Base-by-base conservation (phyloP, 2,329 filamentous ascomycete species). In the Nigrograna mackinnonii region DNA sequence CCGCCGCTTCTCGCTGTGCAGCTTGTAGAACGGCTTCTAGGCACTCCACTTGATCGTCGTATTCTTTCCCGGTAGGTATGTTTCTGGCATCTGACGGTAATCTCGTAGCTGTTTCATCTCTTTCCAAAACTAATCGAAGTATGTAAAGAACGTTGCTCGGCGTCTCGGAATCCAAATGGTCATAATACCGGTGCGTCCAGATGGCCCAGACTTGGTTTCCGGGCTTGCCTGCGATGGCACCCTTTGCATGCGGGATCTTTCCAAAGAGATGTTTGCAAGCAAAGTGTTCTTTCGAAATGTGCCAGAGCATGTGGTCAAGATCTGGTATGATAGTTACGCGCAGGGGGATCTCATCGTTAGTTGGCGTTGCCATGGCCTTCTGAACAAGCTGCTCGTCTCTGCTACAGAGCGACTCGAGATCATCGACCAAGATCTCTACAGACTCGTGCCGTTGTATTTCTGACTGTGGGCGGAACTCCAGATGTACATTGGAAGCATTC, bases 221-320 rank as follows among this genome's bases (percentile, higher is more conserved):
- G 1, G 63, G 48, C 7, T 52, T 31, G 4, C 75, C 74, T 36
- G 82, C 80, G 2, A 89, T 73, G 2, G 86, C 88, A 12, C 90
- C 90, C 58, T 85, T 84, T 32, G 85, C 72, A 7, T 6, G 21
- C 11, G 31, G 38, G 12, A 22, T 26, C 7, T 35, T 41, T 3
- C 75, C 71, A 52, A 85, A 79, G 13, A 90, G 73, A 44, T 79
- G 75, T 38, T 79, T 73, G 13, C 78, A 79, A 60, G 90, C 84
- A 63, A 86, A 91, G 39, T 87, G 82, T 69, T 95, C 89, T 37
- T 91, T 82, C 43, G 81, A 79, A 62, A 87, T 79, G 65, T 91
- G 85, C 88, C 88, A 92, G 43, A 77, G 67, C 56, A 90, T 77
- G 14, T 83, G 79, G 37, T 84, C 79, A 42, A 79, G 64, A 57